Conservation (phyloP, 495 filamentous ascomycete genomes). For the Penicillium flavigenum region DNA sequence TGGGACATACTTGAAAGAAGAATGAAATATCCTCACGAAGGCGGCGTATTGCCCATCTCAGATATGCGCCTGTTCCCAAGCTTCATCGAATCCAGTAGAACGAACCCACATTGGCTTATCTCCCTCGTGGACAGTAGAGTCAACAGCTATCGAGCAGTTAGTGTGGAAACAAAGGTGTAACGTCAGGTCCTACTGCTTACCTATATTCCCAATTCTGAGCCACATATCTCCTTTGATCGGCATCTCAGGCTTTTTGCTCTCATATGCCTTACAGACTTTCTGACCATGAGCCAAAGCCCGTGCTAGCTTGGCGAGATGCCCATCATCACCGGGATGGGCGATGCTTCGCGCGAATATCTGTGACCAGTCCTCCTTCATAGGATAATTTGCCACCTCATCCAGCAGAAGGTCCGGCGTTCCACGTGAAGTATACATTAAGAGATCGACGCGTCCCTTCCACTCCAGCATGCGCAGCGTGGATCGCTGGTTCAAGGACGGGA, state of each 20-base stretch:
- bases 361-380: conserved; percentile 45
- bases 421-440: conserved; percentile 65
- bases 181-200: conserved; percentile 18
- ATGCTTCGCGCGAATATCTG: conserved; percentile 56
- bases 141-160: conserved; percentile 29
- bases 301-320: conserved; percentile 72
- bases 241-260: conserved; percentile 39
- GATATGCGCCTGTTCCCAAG: conserved; percentile 33
- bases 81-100: conserved; percentile 39
- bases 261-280: conserved; percentile 44
- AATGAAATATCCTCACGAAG: not conserved
- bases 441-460: conserved; percentile 71
- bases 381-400: conserved; percentile 56
- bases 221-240: conserved; percentile 67
- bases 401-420: conserved; percentile 52
- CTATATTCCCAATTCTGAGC: conserved; percentile 63
- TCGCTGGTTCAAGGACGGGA: conserved; percentile 28
- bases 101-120: conserved; percentile 33
- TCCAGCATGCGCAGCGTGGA: conserved; percentile 66
- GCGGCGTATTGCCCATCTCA: conserved; percentile 8
- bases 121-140: conserved; percentile 30
- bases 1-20: not conserved
- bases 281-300: conserved; percentile 63
- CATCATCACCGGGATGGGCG: conserved; percentile 63
- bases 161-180: too few species aligned